Base-by-base conservation (phyloP, 306 rosid genomes). In the Quillaja saponaria region DNA sequence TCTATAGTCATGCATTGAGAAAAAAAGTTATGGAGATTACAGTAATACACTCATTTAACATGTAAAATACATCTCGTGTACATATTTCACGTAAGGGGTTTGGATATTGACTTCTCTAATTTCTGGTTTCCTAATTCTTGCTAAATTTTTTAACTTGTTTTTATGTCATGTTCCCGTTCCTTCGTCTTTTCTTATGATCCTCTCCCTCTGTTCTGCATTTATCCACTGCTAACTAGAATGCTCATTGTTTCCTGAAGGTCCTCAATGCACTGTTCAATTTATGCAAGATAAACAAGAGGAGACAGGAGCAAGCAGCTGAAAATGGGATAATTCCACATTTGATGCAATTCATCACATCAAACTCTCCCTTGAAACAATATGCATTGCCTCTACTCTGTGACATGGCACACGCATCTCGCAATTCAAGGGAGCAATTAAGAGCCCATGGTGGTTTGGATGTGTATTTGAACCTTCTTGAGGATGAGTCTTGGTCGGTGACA, bases 361-460 rank as follows among this genome's bases (percentile, higher is more conserved):
- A 89, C 74, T 94, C 99, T 78, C 97, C 87, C 38, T 76, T 94
- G 81, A 89, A 83, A 75, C 90, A 80, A 69, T 68, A 80, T 73
- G 99, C 99, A 11, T 78, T 94, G 75, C 99, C 99, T 74, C 76
- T 94, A 47, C 79, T 94, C 41, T 94, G 99, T 72, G 97, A 94
- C 80, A 94, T 94, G 97, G 99, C 99, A 51, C 99, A 94, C 80
- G 99, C 99, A 53, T 94, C 99, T 65, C 89, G 99, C 49, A 94
- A 94, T 76, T 94, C 99, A 7, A 83, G 99, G 76, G 99, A 94
- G 86, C 99, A 94, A 67, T 67, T 94, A 73, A 82, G 99, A 78
- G 99, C 99, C 49, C 99, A 94, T 67, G 99, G 99, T 60, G 99
- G 99, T 38, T 83, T 94, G 80, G 99, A 94, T 80, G 91, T 89